Base-by-base conservation (phyloP, 2,329 filamentous ascomycete genomes). In the Ascochyta fabae region DNA sequence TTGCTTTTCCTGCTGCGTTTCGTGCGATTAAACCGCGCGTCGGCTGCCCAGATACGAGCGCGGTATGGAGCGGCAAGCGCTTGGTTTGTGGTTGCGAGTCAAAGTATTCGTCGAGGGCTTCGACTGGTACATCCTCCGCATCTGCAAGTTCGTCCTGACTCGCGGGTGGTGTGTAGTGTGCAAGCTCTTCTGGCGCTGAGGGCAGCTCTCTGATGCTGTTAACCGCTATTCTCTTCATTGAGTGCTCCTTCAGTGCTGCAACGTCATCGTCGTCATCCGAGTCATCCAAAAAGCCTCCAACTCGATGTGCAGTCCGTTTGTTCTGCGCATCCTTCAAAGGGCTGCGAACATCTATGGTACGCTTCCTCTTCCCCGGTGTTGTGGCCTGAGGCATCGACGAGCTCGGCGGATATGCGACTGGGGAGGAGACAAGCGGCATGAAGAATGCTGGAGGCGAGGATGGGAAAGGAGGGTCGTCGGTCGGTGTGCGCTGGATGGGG, bases 361-460 rank as follows among this genome's bases (percentile, higher is more conserved):
- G 70, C 61, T 76, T 77, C 43, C 74, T 67, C 59, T 78, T 78
- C 60, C 72, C 72, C 8, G 74, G 69, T 44, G 77, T 73, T 56
- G 74, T 53, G 45, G 53, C 46, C n/a, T 64, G 60, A 13, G 73
- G 72, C 26, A 67, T 54, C 4, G 75, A 74, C 2, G 84, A 84
- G 66, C 79, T 85, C 6, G 78, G 73, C 2, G 85, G 84, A 56
- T 85, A 85, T 24, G 78, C 68, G 19, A 86, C 74, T 2, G 86
- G 84, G 13, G 87, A 87, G 6, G 87, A 88, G 35, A 83, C 79
- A 34, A 82, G 79, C 24, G 84, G 76, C 86, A 89, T 89, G 50
- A 82, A 83, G 80, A 81, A 68, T 65, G 62, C 69, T n/a, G 82
- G 85, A 35, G 79, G 78, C 26, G 79, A 81, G 1, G 77, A 79